A percentile compares a stretch with the other conserved stretches of the same genome.
phyloP scores from a whole-genome alignment of 2,329 filamentous ascomycete genomes.

The Mycogone perniciosa region DNA sequence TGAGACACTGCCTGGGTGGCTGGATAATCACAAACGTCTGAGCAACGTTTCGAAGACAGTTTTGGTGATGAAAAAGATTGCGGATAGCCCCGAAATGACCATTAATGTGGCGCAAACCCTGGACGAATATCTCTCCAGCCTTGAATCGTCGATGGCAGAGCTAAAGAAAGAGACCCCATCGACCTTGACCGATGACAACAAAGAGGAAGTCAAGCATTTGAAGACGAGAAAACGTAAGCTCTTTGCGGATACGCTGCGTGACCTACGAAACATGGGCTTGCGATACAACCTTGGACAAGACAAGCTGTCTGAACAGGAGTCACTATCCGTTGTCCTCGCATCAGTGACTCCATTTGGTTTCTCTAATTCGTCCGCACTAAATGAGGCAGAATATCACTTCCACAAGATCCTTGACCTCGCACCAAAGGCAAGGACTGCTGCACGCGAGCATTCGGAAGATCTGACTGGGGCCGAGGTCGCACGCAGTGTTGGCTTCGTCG shows the following conservation, averaged over 20 bases:
- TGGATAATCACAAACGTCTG: slow-evolving; percentile 55
- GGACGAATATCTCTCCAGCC: slow-evolving; percentile 60
- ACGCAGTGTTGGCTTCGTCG: slow-evolving; percentile 76
- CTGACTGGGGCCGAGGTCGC: slow-evolving; percentile 73
- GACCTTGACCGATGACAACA: slow-evolving; percentile 80
- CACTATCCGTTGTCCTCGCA: slow-evolving; percentile 63
- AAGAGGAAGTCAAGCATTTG: slow-evolving; percentile 74
- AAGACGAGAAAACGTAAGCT: slow-evolving; percentile 86
- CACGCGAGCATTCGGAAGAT: slow-evolving; percentile 74
- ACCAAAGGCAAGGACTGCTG: slow-evolving; percentile 58
- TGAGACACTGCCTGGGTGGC: slow-evolving; percentile 30
- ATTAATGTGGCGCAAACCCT: slow-evolving; percentile 55
- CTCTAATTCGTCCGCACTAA: slow-evolving; percentile 18
- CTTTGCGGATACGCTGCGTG: slow-evolving; percentile 80
- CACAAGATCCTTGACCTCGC: slow-evolving; percentile 72
- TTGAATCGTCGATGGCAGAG: slow-evolving; percentile 62
- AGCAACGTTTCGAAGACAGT: slow-evolving; percentile 64
- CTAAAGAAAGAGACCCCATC: slow-evolving; percentile 79
- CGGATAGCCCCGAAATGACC: slow-evolving; percentile 43
- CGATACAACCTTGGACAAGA: slow-evolving; percentile 73
- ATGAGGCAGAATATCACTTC: slow-evolving; percentile 62
- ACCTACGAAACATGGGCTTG: slow-evolving; percentile 82
- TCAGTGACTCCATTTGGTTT: slow-evolving; percentile 38
- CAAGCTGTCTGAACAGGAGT: slow-evolving; percentile 65
- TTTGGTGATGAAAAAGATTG: slow-evolving; percentile 65